Conservation (phyloP, 164 flowering plant species). For the Euptelea pleiosperma region DNA sequence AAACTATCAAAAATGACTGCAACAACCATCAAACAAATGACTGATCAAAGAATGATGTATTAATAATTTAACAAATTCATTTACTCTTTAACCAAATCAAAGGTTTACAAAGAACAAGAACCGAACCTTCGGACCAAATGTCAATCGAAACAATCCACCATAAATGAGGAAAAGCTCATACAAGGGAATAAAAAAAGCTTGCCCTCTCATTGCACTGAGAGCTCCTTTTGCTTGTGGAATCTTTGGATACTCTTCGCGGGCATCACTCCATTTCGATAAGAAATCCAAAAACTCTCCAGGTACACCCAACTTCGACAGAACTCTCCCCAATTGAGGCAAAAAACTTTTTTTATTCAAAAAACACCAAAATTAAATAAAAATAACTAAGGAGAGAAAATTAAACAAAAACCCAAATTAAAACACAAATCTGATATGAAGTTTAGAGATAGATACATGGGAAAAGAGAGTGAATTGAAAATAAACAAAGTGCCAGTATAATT, state of each 20-base stretch:
- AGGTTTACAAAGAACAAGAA: neutral
- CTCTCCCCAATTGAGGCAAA: slow-evolving; percentile 39
- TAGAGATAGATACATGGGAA: neutral
- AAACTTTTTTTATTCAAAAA: slow-evolving; percentile 30
- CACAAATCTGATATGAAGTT: neutral
- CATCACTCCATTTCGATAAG: slow-evolving; percentile 36
- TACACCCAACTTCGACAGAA: slow-evolving; percentile 56
- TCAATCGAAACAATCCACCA: slow-evolving; percentile 86
- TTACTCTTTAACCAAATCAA: no score
- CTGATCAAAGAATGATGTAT: slow-evolving; percentile 8
- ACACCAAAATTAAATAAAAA: slow-evolving; percentile 7
- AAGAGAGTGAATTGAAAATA: neutral
- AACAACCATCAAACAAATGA: slow-evolving; percentile 20
- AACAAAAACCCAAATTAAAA: slow-evolving; percentile 1
- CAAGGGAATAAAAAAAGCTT: slow-evolving; percentile 84
- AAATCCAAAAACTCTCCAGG: slow-evolving; percentile 46
- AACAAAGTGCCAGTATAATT: neutral
- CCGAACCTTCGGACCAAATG: slow-evolving; percentile 92
- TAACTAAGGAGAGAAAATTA: neutral
- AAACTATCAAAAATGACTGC: slow-evolving; percentile 93
- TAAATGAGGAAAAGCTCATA: slow-evolving; percentile 84
- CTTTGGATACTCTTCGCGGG: slow-evolving; percentile 29
- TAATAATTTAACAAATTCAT: no score
- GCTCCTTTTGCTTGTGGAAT: slow-evolving; percentile 90
- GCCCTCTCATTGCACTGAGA: slow-evolving; percentile 49